A percentile compares a stretch with the other conserved stretches of the same genome.
These are phyloP conservation scores for Ajuga chamaepitys DNA, from an alignment of 257 asterid species.

Conservation along the genomic window DNA sequence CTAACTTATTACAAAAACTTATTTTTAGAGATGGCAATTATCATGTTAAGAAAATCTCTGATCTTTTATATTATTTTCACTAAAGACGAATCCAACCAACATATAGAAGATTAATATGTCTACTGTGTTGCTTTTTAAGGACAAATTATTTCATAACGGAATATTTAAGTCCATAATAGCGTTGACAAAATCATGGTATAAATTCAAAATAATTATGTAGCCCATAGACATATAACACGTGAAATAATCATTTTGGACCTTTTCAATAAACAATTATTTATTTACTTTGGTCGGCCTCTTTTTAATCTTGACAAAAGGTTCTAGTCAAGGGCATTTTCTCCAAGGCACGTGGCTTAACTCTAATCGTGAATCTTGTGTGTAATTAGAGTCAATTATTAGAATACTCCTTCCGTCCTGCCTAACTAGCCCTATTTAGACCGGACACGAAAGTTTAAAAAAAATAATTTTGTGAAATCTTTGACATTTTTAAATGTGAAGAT, in stretches of 20 bases:
- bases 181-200: not conserved
- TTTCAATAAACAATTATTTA: conserved; percentile 8
- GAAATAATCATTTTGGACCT: conserved; percentile 6
- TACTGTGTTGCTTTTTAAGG: not conserved
- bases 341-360: conserved; percentile 27
- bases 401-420: too few relatives aligned
- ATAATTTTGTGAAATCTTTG: too few relatives aligned
- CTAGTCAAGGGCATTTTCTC: not conserved
- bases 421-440: too few relatives aligned
- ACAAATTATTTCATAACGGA: not conserved
- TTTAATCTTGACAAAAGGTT: conserved; percentile 32
- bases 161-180: not conserved
- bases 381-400: conserved; percentile 22
- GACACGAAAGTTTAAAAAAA: too few relatives aligned
- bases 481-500: too few relatives aligned
- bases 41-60: too few relatives aligned
- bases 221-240: conserved; percentile 17
- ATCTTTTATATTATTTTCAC: too few relatives aligned
- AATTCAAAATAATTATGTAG: not conserved
- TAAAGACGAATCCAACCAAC: too few relatives aligned
- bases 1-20: too few relatives aligned
- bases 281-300: conserved; percentile 10
- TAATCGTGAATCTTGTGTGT: conserved; percentile 8
- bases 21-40: too few relatives aligned
- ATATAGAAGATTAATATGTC: not conserved